Evolutionary conservation across 2,329 filamentous ascomycete species (phyloP).

Genomic region (Aureobasidium sp.): DNA sequence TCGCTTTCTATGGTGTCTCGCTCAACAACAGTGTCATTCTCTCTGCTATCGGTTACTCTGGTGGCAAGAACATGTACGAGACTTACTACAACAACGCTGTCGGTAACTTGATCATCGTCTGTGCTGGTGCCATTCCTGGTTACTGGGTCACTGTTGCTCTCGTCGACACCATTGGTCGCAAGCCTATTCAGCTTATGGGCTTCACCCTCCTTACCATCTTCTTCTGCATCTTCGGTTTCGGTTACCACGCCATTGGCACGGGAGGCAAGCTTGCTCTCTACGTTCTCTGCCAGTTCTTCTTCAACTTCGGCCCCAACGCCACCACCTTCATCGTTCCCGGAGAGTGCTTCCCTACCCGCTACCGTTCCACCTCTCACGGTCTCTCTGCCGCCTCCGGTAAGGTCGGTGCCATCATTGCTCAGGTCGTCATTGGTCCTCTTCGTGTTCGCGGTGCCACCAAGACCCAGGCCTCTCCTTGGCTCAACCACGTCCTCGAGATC

Average conservation of each 20-base stretch:
- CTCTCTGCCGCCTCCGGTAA: conserved; percentile 42
- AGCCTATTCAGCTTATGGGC: conserved; percentile 61
- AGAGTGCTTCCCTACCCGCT: conserved; percentile 44
- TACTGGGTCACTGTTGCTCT: conserved; percentile 74
- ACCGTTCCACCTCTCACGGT: conserved; percentile 40
- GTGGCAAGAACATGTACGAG: conserved; percentile 57
- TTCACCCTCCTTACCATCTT: conserved; percentile 40
- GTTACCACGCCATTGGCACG: conserved; percentile 35
- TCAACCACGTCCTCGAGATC: conserved; percentile 67
- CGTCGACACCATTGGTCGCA: conserved; percentile 67
- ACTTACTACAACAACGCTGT: conserved; percentile 65
- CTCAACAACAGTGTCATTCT: conserved; percentile 71
- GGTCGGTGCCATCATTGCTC: conserved; percentile 41
- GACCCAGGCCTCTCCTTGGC: conserved; percentile 52
- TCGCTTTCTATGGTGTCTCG: conserved; percentile 50
- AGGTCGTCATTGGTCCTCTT: conserved; percentile 41
- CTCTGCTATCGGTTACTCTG: conserved; percentile 62
- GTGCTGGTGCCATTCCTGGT: conserved; percentile 70
- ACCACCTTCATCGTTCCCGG: conserved; percentile 45
- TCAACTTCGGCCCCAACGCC: conserved; percentile 45
- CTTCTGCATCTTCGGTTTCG: conserved; percentile 43
- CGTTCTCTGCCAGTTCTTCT: conserved; percentile 43
- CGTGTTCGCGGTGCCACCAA: conserved; percentile 45
- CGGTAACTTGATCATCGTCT: conserved; percentile 70
- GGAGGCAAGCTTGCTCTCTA: conserved; percentile 37